These are phyloP conservation scores for Trypanosomatidae sp. DNA, from an alignment of 208 protist species.

Conservation along the genomic window DNA sequence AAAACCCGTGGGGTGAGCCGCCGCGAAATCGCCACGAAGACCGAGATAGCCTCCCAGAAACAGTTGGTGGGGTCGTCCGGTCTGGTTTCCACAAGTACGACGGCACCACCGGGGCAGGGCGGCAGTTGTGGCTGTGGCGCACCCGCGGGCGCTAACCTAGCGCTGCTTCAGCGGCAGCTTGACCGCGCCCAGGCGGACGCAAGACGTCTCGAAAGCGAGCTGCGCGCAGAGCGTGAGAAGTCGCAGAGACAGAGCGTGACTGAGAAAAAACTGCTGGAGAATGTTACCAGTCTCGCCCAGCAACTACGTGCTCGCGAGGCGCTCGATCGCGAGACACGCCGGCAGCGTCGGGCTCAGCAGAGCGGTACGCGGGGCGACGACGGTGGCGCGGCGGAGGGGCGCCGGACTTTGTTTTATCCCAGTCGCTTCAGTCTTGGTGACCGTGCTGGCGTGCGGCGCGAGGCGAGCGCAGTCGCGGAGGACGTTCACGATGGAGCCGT, in stretches of 20 bases:
- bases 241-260: conserved; percentile 28
- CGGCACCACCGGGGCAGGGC: background rate
- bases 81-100: background rate
- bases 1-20: background rate
- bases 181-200: conserved; percentile 16
- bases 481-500: background rate
- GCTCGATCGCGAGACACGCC: conserved; percentile 27
- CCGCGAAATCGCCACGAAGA: background rate
- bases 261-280: conserved; percentile 48
- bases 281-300: conserved; percentile 37
- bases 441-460: background rate
- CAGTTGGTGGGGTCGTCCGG: background rate
- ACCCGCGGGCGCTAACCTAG: conserved; percentile 8
- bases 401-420: background rate
- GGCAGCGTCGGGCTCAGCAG: conserved; percentile 25
- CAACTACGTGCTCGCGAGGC: conserved; percentile 45
- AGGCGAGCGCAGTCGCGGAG: background rate
- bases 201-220: conserved; percentile 32
- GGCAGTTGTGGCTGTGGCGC: background rate
- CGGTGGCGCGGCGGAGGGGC: background rate
- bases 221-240: conserved; percentile 33
- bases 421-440: background rate
- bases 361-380: conserved; percentile 11
- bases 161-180: conserved; percentile 11
- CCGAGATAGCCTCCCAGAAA: background rate